Base-by-base conservation (phyloP, 257 asterid species). In the Cruciata laevipes region DNA sequence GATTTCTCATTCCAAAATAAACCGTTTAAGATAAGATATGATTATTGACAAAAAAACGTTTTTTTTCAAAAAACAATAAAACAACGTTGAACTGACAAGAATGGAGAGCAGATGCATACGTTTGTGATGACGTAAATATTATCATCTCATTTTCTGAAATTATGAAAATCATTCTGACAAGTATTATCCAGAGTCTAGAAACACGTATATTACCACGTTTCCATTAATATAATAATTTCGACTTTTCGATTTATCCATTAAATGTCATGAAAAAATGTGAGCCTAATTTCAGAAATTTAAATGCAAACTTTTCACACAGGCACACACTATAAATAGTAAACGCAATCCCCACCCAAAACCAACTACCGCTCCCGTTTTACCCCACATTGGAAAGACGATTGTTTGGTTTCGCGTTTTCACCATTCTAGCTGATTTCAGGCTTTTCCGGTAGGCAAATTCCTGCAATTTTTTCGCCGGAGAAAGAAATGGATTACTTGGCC, bases 401-500 rank as follows among this genome's bases (percentile, higher is more conserved):
- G 17, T 12, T 42, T 42, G 51, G 13, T 42, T 42, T 37, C 42
- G 42, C 1, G 42, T 37, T 37, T 37, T 37, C 42, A 37, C 42
- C 42, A 7, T 3, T 11, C 13, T 14, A 14, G 20, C 55, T 47
- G n/a, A 47, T 14, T 47, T 47, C 20, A 47, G 55, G 55, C 42
- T 12, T 37, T 37, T 7, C 42, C 30, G 30, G 30, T 37, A 7
- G 10, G 42, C 20, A 16, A 47, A 14, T 16, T 14, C 16, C 7
- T 3, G 3, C 55, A 47, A 17, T 42, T 42, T 23, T 53, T 18
- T 9, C 3, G 27, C 30, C 17, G 31, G 9, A 31, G 6, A 24
- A 56, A 9, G 18, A 81, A 80, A 97, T 85, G 57, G 99, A 94
- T 82, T 75, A 88, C 37, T 82, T 88, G 40, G 95, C 83, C 37